Percentiles rank a stretch among this genome's conserved stretches.
These are phyloP conservation scores for Pichia sp. DNA, from an alignment of 1,139 yeast species.

Conservation along the genomic window DNA sequence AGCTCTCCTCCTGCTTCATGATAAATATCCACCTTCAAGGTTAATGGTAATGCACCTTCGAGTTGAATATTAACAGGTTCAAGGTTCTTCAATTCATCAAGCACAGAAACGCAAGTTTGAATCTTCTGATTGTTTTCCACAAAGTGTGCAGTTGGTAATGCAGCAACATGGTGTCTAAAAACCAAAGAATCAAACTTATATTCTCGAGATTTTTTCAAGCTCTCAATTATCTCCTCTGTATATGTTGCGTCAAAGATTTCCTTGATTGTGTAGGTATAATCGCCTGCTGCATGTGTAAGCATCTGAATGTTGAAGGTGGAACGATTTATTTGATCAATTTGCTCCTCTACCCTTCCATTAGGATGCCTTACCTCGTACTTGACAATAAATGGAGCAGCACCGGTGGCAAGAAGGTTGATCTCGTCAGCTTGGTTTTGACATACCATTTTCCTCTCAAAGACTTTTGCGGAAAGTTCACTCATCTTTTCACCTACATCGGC, in stretches of 20 bases:
- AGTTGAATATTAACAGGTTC: slow-evolving; percentile 50
- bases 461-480: not conserved
- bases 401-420: slow-evolving; percentile 44
- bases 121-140: slow-evolving; percentile 10
- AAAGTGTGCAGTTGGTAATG: slow-evolving; percentile 47
- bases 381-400: slow-evolving; percentile 67
- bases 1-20: slow-evolving; percentile 22
- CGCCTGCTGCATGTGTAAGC: slow-evolving; percentile 37
- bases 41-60: slow-evolving; percentile 59
- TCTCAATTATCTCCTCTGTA: slow-evolving; percentile 36
- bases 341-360: slow-evolving; percentile 36
- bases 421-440: slow-evolving; percentile 22
- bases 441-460: slow-evolving; percentile 10
- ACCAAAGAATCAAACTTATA: slow-evolving; percentile 31
- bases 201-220: slow-evolving; percentile 19
- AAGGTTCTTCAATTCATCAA: slow-evolving; percentile 27
- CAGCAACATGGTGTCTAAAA: slow-evolving; percentile 53
- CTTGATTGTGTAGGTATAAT: slow-evolving; percentile 52
- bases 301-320: slow-evolving; percentile 35
- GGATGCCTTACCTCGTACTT: slow-evolving; percentile 64
- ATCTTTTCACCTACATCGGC: slow-evolving; percentile 9
- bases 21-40: slow-evolving; percentile 20
- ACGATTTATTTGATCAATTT: slow-evolving; percentile 44
- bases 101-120: slow-evolving; percentile 54
- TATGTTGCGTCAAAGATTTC: slow-evolving; percentile 65